These are phyloP conservation scores for Vitis hybrid DNA, from an alignment of 177 flowering plant species.

Conservation along the genomic window DNA sequence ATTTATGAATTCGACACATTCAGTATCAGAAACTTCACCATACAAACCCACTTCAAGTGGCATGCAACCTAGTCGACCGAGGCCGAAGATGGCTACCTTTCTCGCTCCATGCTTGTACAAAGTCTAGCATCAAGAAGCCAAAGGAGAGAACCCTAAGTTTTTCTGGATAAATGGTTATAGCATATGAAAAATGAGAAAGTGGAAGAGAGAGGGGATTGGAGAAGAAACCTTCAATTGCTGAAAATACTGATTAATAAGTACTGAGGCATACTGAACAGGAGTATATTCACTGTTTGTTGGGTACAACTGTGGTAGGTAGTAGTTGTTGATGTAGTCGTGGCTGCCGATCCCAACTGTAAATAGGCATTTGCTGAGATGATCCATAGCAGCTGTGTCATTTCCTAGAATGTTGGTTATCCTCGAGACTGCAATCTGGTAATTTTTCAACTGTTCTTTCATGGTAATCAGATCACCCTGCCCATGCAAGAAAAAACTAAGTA, in stretches of 20 bases:
- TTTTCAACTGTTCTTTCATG: conserved; percentile 21
- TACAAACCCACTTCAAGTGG: conserved; percentile 28
- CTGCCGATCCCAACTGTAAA: conserved; percentile 32
- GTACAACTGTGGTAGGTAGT: conserved; percentile 24
- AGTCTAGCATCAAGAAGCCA: conserved; percentile 12
- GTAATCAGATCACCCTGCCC: conserved; percentile 26
- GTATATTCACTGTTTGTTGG: conserved; percentile 14
- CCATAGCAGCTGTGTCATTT: neutral
- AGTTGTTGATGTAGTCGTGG: conserved; percentile 44
- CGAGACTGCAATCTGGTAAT: conserved; percentile 13
- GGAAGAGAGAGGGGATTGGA: no score
- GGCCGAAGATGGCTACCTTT: conserved; percentile 51
- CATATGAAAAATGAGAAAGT: no score
- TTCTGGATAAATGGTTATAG: neutral
- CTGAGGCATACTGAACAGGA: conserved; percentile 30
- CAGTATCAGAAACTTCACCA: conserved; percentile 16
- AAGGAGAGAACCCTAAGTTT: neutral
- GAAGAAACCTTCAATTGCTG: conserved; percentile 26
- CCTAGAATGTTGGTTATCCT: conserved; percentile 13
- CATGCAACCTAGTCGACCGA: conserved; percentile 52
- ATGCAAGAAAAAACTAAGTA: neutral
- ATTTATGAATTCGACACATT: conserved; percentile 31
- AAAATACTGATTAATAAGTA: conserved; percentile 24
- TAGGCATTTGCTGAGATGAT: conserved; percentile 24
- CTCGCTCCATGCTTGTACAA: conserved; percentile 53